Evolutionary conservation across 2,329 filamentous ascomycete species (phyloP).

Genomic region (Verticillium nubilum): DNA sequence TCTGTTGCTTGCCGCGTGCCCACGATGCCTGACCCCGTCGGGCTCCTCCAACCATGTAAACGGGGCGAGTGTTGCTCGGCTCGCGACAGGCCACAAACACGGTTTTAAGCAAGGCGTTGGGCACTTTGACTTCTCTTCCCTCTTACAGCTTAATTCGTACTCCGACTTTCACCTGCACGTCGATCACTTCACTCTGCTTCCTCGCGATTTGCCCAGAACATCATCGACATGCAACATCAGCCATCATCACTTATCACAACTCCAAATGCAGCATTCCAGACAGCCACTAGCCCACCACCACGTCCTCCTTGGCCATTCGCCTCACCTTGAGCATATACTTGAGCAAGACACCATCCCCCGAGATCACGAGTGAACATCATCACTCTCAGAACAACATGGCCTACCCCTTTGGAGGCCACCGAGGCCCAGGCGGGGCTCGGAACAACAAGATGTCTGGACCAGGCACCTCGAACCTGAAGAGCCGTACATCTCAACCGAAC

Average conservation of each 20-base stretch:
- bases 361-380: background rate
- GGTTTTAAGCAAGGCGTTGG: constrained; percentile 3
- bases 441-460: background rate
- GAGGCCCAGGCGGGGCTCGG: background rate
- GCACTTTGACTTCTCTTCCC: background rate
- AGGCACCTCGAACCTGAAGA: background rate
- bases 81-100: background rate
- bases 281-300: background rate
- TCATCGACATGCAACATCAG: background rate
- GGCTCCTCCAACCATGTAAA: constrained; percentile 1
- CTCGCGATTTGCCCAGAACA: background rate
- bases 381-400: background rate
- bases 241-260: background rate
- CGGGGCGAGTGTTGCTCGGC: background rate
- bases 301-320: background rate
- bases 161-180: background rate
- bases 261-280: background rate
- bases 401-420: background rate
- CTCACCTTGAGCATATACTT: background rate
- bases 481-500: background rate
- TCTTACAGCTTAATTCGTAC: background rate
- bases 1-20: background rate
- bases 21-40: constrained; percentile 1
- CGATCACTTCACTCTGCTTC: background rate
- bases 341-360: background rate